Evolutionary conservation across 805 yeast genomes (phyloP).

Genomic region (Hanseniaspora occidentalis): DNA sequence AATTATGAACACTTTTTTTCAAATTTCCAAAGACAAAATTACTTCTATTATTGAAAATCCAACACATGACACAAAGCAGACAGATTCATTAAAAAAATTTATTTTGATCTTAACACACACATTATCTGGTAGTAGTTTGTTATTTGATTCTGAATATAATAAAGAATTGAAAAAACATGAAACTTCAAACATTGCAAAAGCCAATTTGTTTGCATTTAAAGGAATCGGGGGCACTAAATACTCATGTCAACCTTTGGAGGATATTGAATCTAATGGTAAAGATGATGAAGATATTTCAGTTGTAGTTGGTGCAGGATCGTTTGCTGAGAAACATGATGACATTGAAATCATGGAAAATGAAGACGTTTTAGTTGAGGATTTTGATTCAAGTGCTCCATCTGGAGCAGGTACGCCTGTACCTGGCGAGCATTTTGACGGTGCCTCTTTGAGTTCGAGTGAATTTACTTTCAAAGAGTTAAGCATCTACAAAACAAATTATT

Average conservation of each 20-base stretch:
- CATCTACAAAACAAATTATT: slow-evolving; percentile 52
- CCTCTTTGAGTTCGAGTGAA: slow-evolving; percentile 26
- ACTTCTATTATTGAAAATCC: slow-evolving; percentile 19
- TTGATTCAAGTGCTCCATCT: slow-evolving; percentile 29
- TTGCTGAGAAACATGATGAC: slow-evolving; percentile 17
- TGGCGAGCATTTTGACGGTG: slow-evolving; percentile 17
- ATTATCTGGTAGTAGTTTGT: slow-evolving; percentile 54
- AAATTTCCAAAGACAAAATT: slow-evolving; percentile 32
- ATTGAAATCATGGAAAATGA: slow-evolving; percentile 15
- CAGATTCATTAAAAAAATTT: slow-evolving; percentile 43
- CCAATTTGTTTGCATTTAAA: slow-evolving; percentile 6
- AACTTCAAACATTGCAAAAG: slow-evolving; percentile 14
- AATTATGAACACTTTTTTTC: slow-evolving; percentile 38
- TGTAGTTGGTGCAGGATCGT: slow-evolving; percentile 5
- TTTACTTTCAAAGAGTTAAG: slow-evolving; percentile 47
- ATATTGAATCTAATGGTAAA: slow-evolving; percentile 22
- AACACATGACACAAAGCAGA: slow-evolving; percentile 10
- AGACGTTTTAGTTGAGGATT: slow-evolving; percentile 27
- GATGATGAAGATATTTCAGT: slow-evolving; percentile 18
- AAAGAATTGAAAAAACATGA: slow-evolving; percentile 16
- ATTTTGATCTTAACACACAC: slow-evolving; percentile 46
- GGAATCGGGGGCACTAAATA: too few relatives aligned
- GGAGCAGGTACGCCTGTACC: slow-evolving; percentile 26
- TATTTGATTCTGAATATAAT: slow-evolving; percentile 62
- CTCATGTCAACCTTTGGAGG: too few relatives aligned